phyloP scores from a whole-genome alignment of 108 stramenopile genomes.

The Nannochloropsis granulata region DNA sequence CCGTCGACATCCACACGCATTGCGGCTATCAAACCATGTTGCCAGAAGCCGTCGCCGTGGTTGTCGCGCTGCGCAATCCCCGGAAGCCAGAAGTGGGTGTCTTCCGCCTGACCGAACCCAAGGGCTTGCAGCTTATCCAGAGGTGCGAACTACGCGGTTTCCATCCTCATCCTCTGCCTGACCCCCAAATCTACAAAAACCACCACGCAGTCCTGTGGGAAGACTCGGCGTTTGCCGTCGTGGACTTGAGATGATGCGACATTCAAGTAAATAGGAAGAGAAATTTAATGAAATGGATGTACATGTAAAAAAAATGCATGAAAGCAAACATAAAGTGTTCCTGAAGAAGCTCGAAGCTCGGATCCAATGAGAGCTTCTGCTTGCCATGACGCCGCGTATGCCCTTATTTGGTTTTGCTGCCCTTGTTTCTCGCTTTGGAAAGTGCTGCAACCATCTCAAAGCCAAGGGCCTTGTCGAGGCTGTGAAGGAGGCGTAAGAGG shows the following conservation, averaged over 20 bases:
- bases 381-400: too few relatives aligned
- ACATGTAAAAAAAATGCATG: too few relatives aligned
- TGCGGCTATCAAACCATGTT: slow-evolving; percentile 28
- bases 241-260: background rate
- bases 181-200: background rate
- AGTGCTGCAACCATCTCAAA: too few relatives aligned
- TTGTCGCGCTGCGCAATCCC: slow-evolving; percentile 16
- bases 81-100: slow-evolving; percentile 12
- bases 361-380: too few relatives aligned
- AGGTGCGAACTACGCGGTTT: slow-evolving; percentile 18
- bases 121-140: slow-evolving; percentile 16
- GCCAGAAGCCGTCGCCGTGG: slow-evolving; percentile 27
- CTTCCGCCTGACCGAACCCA: slow-evolving; percentile 13
- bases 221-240: background rate
- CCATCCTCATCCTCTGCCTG: slow-evolving; percentile 2
- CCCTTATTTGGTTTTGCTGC: too few relatives aligned
- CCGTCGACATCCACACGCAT: slow-evolving; percentile 30
- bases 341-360: too few relatives aligned
- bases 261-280: background rate
- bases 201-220: background rate
- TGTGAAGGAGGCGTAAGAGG: too few relatives aligned
- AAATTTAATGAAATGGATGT: background rate
- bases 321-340: too few relatives aligned
- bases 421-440: too few relatives aligned
- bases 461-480: too few relatives aligned